Percentiles rank a stretch among this genome's conserved stretches.
phyloP scores from a whole-genome alignment of 495 filamentous ascomycete species.

The Xanthoparmelia taractica region DNA sequence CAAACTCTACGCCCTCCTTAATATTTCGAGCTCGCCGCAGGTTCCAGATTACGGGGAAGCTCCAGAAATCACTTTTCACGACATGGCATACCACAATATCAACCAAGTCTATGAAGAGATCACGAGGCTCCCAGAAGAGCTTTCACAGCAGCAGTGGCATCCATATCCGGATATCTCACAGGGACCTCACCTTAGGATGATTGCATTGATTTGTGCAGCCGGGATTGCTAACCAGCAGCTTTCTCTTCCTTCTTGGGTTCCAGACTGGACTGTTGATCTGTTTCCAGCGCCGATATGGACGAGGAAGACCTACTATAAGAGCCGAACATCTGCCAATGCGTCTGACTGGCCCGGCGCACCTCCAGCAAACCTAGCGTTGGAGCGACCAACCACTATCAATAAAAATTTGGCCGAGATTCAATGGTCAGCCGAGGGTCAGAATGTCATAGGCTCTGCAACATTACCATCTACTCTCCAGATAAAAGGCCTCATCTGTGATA shows the following conservation, averaged over 20 bases:
- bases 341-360: background rate
- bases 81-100: background rate
- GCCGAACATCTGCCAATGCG: background rate
- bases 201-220: conserved; percentile 1
- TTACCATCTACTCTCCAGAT: background rate
- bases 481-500: background rate
- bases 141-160: background rate
- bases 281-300: conserved; percentile 1
- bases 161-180: background rate
- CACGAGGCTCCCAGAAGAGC: background rate
- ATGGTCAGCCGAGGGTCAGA: background rate
- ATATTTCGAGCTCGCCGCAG: background rate
- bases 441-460: background rate
- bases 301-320: background rate
- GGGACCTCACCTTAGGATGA: background rate
- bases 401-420: background rate
- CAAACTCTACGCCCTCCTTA: background rate
- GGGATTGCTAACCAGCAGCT: conserved; percentile 2
- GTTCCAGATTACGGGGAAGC: background rate
- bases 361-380: background rate
- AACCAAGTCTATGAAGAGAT: background rate
- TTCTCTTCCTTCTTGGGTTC: background rate
- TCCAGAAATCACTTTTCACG: background rate
- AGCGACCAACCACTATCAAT: background rate
- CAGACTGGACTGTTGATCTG: background rate